Base-by-base conservation (phyloP, 345 rosid genomes). In the Pugionium dolabratum region DNA sequence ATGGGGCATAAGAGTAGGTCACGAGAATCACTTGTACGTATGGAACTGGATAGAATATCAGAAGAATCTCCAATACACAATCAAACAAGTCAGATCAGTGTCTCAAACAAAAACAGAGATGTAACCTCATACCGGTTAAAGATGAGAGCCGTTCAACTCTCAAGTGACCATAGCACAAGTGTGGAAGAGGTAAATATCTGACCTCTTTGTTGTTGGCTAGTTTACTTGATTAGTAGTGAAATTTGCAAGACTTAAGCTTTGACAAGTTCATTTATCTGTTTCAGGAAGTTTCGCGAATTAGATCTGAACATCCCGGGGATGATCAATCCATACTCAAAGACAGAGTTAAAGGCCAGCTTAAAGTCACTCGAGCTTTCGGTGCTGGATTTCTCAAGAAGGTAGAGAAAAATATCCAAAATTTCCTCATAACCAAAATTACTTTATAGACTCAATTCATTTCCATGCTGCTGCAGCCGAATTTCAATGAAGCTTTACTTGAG, bases 341-440 rank as follows among this genome's bases (percentile, higher is more conserved):
- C 78, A 77, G 98, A 76, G 96, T 89, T 49, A 92, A 92, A 79
- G 98, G 98, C 34, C 96, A 89, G 73, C 67, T 92, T 62, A 92
- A 89, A 84, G 96, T 89, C 69, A 92, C 96, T 36, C 76, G 98
- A 80, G 95, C 98, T 30, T 92, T 92, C 58, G 98, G 96, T 60
- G 98, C 96, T 49, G 90, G 89, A 26, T 92, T 92, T 81, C 80
- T 92, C 66, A 92, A 92, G 84, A 92, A 87, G 91, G 98, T 87
- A 52, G n/a, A 59, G 81, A 76, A 51, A 59, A 55, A 10, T 31
- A 41, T 44, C 36, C 31, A 59, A 50, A 59, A 18, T 28, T 51
- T 18, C 0, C 18, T 40, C 31, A 49, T 49, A 69, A 10, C 43
- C 36, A 42, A 61, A 6, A 47, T 1, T 30, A 41, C 45, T 35